Conservation (phyloP, 1,139 yeast genomes). For the Arxiozyma bovina region DNA sequence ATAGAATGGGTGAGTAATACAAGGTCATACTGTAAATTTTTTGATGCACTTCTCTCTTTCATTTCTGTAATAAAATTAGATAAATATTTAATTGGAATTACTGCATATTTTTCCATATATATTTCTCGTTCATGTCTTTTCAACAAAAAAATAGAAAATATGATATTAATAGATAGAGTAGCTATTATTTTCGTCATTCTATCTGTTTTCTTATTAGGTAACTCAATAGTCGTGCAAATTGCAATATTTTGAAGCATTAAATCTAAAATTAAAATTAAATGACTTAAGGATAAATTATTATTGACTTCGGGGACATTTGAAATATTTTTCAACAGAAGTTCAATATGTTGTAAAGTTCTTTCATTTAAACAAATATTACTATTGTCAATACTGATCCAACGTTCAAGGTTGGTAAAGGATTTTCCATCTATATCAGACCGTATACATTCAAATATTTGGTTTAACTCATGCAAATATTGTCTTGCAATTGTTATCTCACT, state of each 20-base stretch:
- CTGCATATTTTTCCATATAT: conserved; percentile 39
- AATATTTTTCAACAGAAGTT: conserved; percentile 18
- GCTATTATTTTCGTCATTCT: conserved; percentile 22
- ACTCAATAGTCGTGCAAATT: background rate
- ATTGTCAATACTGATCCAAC: conserved; percentile 14
- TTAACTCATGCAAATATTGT: conserved; percentile 19
- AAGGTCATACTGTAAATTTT: conserved; percentile 6
- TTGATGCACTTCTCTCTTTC: background rate
- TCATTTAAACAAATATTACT: conserved; percentile 10
- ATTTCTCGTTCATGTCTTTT: conserved; percentile 37
- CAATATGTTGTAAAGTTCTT: conserved; percentile 13
- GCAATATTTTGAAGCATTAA: conserved; percentile 17
- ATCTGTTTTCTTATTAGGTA: background rate
- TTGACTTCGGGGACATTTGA: conserved; percentile 11
- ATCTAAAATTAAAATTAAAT: conserved; percentile 13
- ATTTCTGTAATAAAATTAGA: conserved; percentile 24
- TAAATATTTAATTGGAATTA: conserved; percentile 36
- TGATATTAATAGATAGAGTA: conserved; percentile 35
- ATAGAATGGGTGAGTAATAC: conserved; percentile 14
- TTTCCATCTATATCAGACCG: conserved; percentile 5
- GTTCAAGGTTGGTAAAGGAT: conserved; percentile 11
- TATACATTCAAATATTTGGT: background rate
- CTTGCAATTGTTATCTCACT: conserved; percentile 17
- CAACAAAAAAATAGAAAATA: conserved; percentile 37
- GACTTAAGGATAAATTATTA: conserved; percentile 8